These are phyloP conservation scores for Leccinum pallidistipes DNA, from an alignment of 1,284 basidiomycete species.

Conservation along the genomic window DNA sequence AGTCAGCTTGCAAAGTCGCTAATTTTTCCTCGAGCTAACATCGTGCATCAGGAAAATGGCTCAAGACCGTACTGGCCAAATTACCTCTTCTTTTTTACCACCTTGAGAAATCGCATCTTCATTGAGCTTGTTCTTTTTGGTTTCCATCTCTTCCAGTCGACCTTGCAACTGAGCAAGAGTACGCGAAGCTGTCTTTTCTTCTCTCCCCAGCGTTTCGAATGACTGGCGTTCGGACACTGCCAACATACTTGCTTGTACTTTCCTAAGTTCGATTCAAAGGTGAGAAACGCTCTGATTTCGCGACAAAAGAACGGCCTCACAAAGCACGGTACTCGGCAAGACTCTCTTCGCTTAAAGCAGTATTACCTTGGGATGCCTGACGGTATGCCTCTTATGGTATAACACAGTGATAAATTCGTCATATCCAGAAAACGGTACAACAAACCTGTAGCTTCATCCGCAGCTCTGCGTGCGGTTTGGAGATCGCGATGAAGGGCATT, in stretches of 20 bases:
- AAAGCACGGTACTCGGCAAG: slow-evolving; percentile 86
- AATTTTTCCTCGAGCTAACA: slow-evolving; percentile 65
- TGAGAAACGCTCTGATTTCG: slow-evolving; percentile 9
- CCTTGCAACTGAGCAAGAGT: slow-evolving; percentile 66
- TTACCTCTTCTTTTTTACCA: slow-evolving; percentile 62
- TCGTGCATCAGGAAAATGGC: slow-evolving; percentile 4
- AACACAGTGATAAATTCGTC: not conserved
- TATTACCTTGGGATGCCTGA: slow-evolving; percentile 69
- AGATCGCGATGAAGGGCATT: slow-evolving; percentile 64
- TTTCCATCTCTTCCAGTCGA: slow-evolving; percentile 66
- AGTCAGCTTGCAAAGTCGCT: slow-evolving; percentile 50
- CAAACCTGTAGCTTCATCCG: slow-evolving; percentile 76
- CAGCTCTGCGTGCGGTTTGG: slow-evolving; percentile 63
- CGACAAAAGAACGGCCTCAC: slow-evolving; percentile 44
- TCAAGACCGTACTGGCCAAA: slow-evolving; percentile 8
- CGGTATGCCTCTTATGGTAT: slow-evolving; percentile 68
- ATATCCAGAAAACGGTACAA: not conserved
- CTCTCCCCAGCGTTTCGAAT: slow-evolving; percentile 79
- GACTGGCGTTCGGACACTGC: slow-evolving; percentile 88
- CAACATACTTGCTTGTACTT: slow-evolving; percentile 73
- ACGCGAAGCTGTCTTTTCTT: slow-evolving; percentile 75
- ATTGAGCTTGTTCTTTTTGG: slow-evolving; percentile 59
- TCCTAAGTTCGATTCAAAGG: slow-evolving; percentile 45
- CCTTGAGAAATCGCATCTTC: slow-evolving; percentile 59
- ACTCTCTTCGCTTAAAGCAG: slow-evolving; percentile 81